A percentile compares a stretch with the other conserved stretches of the same genome.
These are phyloP conservation scores for Pseudogymnoascus sp. DNA, from an alignment of 2,329 filamentous ascomycete species.

Conservation along the genomic window DNA sequence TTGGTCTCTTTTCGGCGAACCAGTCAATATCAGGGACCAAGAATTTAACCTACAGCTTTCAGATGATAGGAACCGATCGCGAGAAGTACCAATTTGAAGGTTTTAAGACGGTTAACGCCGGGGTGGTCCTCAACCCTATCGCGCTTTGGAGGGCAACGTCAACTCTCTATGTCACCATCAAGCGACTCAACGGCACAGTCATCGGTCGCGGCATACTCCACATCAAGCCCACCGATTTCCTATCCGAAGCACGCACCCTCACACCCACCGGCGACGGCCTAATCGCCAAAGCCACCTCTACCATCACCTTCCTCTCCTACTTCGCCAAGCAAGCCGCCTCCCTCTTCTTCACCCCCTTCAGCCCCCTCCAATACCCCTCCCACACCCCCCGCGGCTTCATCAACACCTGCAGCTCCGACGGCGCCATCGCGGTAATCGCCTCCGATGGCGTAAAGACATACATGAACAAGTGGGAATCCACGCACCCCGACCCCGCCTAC, in stretches of 20 bases:
- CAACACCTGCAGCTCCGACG: conserved; percentile 42
- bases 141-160: conserved; percentile 56
- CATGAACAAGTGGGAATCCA: conserved; percentile 51
- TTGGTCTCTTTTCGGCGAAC: conserved; percentile 50
- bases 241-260: conserved; percentile 48
- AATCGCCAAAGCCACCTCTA: conserved; percentile 38
- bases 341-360: conserved; percentile 48
- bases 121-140: conserved; percentile 47
- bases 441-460: conserved; percentile 45
- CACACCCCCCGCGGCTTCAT: conserved; percentile 42
- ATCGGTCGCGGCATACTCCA: conserved; percentile 54
- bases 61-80: conserved; percentile 49
- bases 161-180: conserved; percentile 55
- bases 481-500: conserved; percentile 26
- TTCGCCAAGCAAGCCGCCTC: conserved; percentile 47
- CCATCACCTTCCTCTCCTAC: conserved; percentile 46
- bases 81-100: conserved; percentile 51
- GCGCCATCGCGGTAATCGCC: conserved; percentile 39
- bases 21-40: conserved; percentile 47
- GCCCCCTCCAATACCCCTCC: conserved; percentile 48
- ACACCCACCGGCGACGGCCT: conserved; percentile 42
- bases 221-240: conserved; percentile 47
- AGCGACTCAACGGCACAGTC: conserved; percentile 34
- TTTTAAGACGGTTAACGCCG: conserved; percentile 55
- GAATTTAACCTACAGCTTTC: conserved; percentile 55